Base-by-base conservation (phyloP, 176 grass and related monocot genomes). In the Paspalum notatum region DNA sequence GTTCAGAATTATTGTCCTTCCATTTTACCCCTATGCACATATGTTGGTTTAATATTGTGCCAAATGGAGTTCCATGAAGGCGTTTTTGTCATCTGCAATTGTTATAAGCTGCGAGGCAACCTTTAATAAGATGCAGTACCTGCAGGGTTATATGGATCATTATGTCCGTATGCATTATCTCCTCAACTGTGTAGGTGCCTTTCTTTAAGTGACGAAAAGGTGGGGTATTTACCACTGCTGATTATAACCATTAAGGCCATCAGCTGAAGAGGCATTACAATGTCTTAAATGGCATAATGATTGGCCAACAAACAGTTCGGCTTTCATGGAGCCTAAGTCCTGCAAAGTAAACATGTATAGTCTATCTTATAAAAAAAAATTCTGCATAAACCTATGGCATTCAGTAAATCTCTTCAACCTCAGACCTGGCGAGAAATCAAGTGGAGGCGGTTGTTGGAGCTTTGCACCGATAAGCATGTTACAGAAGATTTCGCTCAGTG, bases 261-360 rank as follows among this genome's bases (percentile, higher is more conserved):
- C 88, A 79, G 97, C 97, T 83, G 97, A 99, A 84, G 97, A 99
- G 73, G 97, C 97, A 66, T 86, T 93, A 56, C 93, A 95, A 80
- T 91, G 93, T 49, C 88, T 99, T 83, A 32, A 93, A 99, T 88
- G 97, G 97, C 77, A 93, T 84, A 68, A 40, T 89, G 83, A 95
- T 99, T 60, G 93, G 97, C 44, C 97, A 99, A 68, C 97, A 95
- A 86, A 71, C 86, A 64, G 97, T 96, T 80, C 80, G 93, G 58
- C 93, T 99, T 91, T 99, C 97, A 73, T 99, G 97, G 96, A 93
- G 96, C 64, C 86, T 85, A 88, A 99, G 84, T 90, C 89, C 90
- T 40, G 79, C 82, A 43, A 43, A 93, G 82, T 88, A 95, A 93
- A 77, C 97, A 96, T 93, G 97, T 96, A 87, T 80, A 79, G 66